Evolutionary conservation across 2,329 filamentous ascomycete genomes (phyloP), one percentile per base, ranked within the genome.

Genomic region (Phaeophleospora eucalypticola): DNA sequence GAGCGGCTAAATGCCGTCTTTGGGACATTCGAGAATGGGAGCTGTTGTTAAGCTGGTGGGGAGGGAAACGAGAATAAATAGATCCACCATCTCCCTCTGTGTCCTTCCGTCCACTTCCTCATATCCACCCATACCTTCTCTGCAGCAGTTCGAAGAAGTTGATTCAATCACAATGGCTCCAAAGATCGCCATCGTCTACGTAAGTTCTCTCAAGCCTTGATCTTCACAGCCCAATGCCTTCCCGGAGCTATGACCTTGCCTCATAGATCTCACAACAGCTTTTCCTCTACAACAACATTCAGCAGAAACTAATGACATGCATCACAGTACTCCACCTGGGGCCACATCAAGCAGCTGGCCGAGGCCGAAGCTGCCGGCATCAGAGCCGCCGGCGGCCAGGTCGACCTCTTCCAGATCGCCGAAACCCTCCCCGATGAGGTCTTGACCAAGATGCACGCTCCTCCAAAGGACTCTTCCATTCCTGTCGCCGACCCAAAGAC

Each of bases 331-430:
- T 56, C 52, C 45, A 53, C 46, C 20, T 58, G 45, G 36, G 55
- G 93, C 72, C 90, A 96, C 74, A 85, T 96, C 72, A 75, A 79
- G 71, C 73, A 83, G 66, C 71, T 96, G 62, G 93, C 91, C 63
- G 83, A 93, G 70, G 89, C 89, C 55, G 90, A 97, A 77, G 87
- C 90, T 78, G 82, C 80, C 65, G 93, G 93, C 66, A 87, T 96
- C 65, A 84, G 90, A 74, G 82, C 84, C 65, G 89, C 89, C 54
- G 93, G 93, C 56, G 90, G 90, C 56, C 73, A 76, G 36, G 89
- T 76, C 71, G 86, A 91, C 63, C 67, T 97, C 66, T 95, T 76
- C 81, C 89, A 95, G 83, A 77, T 97, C 65, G 69, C 81, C 45
- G 93, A 98, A 79, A 97, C 93, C 14, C 88, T 98, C 39, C 63